Evolutionary conservation across 1,284 basidiomycete species (phyloP).

Genomic region (Coniferiporia weirii): DNA sequence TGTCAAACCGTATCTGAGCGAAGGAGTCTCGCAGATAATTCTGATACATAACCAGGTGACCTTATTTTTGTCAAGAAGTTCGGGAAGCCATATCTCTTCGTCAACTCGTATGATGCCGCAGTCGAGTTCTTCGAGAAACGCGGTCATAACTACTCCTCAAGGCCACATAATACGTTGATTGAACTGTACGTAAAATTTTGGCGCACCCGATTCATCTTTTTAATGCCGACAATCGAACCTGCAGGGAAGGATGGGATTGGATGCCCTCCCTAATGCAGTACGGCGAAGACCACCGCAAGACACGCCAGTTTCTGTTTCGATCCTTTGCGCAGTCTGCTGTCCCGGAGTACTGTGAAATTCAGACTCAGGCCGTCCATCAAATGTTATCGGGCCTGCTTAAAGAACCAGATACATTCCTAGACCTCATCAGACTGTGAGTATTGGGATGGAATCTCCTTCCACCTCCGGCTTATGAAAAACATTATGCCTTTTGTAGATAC

Average conservation of each 20-base stretch:
- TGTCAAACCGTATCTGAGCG: no score
- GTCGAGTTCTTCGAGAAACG: slow-evolving; percentile 24
- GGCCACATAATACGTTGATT: background rate
- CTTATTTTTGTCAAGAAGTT: background rate
- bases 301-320: slow-evolving; percentile 23
- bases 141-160: slow-evolving; percentile 18
- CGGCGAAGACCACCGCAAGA: slow-evolving; percentile 22
- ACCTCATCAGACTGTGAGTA: background rate
- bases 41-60: background rate
- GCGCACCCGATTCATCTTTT: no score
- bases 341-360: background rate
- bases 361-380: slow-evolving; percentile 3
- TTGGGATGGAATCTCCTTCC: no score
- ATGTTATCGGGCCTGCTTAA: slow-evolving; percentile 3
- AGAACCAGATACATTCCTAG: background rate
- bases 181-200: background rate
- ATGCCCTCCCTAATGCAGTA: slow-evolving; percentile 19
- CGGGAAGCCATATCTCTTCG: slow-evolving; percentile 10
- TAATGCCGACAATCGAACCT: background rate
- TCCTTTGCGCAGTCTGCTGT: slow-evolving; percentile 16
- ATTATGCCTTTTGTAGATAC: no score
- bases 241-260: slow-evolving; percentile 10
- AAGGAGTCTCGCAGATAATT: no score
- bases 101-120: slow-evolving; percentile 23
- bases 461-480: no score